Percentiles rank a stretch among this genome's conserved stretches.
Conservation (phyloP, 2,329 filamentous ascomycete genomes). For the Pseudonectria buxi region DNA sequence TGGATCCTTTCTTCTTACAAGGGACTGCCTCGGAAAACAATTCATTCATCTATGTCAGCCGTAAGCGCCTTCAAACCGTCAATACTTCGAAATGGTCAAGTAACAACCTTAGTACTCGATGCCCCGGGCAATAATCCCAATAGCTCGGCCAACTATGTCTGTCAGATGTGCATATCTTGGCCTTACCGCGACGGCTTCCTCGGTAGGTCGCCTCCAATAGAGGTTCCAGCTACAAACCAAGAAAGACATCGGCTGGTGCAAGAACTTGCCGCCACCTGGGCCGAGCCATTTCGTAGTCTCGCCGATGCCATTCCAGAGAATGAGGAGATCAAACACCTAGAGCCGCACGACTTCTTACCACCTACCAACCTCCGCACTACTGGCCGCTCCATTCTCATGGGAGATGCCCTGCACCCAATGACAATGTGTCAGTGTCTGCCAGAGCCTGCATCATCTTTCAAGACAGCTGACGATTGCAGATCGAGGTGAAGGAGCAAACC, state of each 20-base stretch:
- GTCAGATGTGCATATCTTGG: slow-evolving; percentile 49
- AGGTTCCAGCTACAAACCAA: slow-evolving; percentile 32
- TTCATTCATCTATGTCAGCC: slow-evolving; percentile 46
- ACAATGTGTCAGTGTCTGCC: slow-evolving; percentile 45
- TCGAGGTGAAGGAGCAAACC: slow-evolving; percentile 51
- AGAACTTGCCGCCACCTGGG: slow-evolving; percentile 37
- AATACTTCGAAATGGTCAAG: fast-evolving
- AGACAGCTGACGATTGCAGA: slow-evolving; percentile 26
- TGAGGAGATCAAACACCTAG: slow-evolving; percentile 37
- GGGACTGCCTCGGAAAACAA: slow-evolving; percentile 45
- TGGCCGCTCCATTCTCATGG: slow-evolving; percentile 40
- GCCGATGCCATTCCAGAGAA: slow-evolving; percentile 33
- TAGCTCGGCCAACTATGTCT: slow-evolving; percentile 31
- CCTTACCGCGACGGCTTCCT: slow-evolving; percentile 32
- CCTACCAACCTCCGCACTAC: slow-evolving; percentile 27
- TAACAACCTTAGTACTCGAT: slow-evolving; percentile 35
- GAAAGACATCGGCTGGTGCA: slow-evolving; percentile 38
- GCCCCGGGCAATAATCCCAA: slow-evolving; percentile 36
- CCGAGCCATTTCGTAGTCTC: slow-evolving; percentile 41
- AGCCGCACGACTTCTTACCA: slow-evolving; percentile 43
- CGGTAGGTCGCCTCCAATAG: slow-evolving; percentile 22
- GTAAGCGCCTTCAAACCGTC: slow-evolving; percentile 22
- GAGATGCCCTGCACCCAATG: slow-evolving; percentile 53
- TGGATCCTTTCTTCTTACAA: slow-evolving; percentile 51
- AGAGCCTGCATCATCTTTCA: neutral